Evolutionary conservation across 2,329 filamentous ascomycete genomes (phyloP).

Genomic region (Colletotrichum lindemuthianum): DNA sequence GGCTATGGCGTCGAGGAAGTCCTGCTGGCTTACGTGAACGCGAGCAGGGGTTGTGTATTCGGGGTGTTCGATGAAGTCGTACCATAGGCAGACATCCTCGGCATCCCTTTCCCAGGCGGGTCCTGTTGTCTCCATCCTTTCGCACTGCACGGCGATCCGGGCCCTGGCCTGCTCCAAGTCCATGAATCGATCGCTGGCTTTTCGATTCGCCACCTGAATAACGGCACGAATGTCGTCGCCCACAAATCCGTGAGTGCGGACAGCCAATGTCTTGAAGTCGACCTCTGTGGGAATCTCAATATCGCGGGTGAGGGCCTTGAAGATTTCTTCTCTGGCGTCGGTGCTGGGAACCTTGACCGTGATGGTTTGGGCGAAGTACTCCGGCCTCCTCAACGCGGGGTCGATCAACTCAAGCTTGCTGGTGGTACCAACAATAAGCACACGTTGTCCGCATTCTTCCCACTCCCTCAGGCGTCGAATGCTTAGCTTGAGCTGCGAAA

Average conservation of each 20-base stretch:
- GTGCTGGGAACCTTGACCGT: conserved; percentile 90
- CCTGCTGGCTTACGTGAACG: conserved; percentile 56
- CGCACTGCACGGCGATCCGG: conserved; percentile 8
- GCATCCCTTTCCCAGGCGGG: neutral
- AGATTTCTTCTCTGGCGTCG: conserved; percentile 78
- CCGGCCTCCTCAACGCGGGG: conserved; percentile 77
- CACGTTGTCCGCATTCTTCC: conserved; percentile 75
- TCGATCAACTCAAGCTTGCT: conserved; percentile 90
- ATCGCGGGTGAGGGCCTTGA: conserved; percentile 76
- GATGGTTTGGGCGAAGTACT: conserved; percentile 84
- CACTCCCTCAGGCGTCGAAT: conserved; percentile 84
- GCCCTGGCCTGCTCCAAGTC: conserved; percentile 42
- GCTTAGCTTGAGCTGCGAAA: conserved; percentile 83
- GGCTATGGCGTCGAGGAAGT: conserved; percentile 81
- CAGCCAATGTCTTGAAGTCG: conserved; percentile 79
- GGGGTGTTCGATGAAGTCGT: conserved; percentile 36
- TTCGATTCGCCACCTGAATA: conserved; percentile 56
- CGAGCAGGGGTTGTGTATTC: conserved; percentile 38
- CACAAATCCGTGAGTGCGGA: conserved; percentile 90
- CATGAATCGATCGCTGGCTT: conserved; percentile 47
- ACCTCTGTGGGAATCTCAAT: conserved; percentile 74
- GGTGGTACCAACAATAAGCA: conserved; percentile 91
- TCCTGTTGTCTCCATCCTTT: conserved; percentile 3
- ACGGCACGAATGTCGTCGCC: conserved; percentile 84
- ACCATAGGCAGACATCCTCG: conserved; percentile 17